Evolutionary conservation across 768 basidiomycete genomes (phyloP), one percentile per base, ranked within the genome.

Genomic region (Saitozyma sp.): DNA sequence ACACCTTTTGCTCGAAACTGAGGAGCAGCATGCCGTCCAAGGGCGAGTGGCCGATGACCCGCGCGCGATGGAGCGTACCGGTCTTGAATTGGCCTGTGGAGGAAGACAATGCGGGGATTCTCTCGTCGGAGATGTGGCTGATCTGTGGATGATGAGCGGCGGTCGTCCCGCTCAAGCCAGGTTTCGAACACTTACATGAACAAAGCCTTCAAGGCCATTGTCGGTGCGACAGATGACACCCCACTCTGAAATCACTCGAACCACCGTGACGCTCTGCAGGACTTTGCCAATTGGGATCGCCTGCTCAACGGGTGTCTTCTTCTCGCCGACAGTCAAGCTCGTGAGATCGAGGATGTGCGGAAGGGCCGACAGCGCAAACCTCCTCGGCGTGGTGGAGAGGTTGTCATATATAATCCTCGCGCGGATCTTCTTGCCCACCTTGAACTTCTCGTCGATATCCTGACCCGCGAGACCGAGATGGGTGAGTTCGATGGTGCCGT

Each of bases 71-170:
- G 1, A 86, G 78, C 8, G 91, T 87, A 13, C 87, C 89, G 56
- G 85, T 73, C 78, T 87, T 90, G 89, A 89, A 97, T 19, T 88
- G 84, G 16, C 90, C 89, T 19, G 87, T 86, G n/a, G 83, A 79
- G 7, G 80, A 62, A 6, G 89, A 85, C 20, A 96, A 81, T n/a
- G 87, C 84, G 14, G 89, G 85, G n/a, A 92, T 82, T 74, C 92
- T 92, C 51, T 93, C 90, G 74, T 98, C 93, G 9, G 92, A 90
- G 51, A 89, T 83, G 77, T 96, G 92, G 10, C 95, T 96, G 70
- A 99, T 96, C 92, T 98, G 68, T 13, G 10, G 16, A 40, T 42
- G 41, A 54, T 50, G 13, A n/a, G n/a, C n/a, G n/a, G n/a, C n/a
- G n/a, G n/a, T n/a, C n/a, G 14, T 43, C 39, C 19, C 20, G 59